Evolutionary conservation across 441 rosid genomes (phyloP).

Genomic region (Pelargonium myrrhifolium): DNA sequence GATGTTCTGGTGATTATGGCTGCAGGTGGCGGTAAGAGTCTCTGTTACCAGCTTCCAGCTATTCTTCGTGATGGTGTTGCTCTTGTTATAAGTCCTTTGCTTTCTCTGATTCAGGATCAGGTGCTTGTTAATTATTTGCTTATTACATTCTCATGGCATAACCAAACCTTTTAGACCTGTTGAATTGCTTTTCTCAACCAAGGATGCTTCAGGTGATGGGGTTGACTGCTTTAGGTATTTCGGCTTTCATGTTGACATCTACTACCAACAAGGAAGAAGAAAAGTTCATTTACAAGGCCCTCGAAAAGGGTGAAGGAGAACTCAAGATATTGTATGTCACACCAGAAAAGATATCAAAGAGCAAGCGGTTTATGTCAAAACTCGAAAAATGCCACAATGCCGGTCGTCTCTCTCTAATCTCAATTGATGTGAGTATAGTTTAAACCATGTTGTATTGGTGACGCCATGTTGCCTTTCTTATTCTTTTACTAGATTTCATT

Average conservation of each 20-base stretch:
- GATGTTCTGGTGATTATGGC: conserved; percentile 97
- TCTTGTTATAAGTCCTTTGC: conserved; percentile 77
- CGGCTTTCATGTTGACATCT: conserved; percentile 84
- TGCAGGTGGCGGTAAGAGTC: conserved; percentile 98
- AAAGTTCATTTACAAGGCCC: conserved; percentile 82
- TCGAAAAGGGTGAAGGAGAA: conserved; percentile 84
- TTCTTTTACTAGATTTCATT: not conserved
- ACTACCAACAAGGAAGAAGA: conserved; percentile 81
- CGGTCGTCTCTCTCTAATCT: conserved; percentile 71
- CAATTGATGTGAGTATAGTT: conserved; percentile 68
- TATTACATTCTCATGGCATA: not conserved
- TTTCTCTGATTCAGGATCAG: conserved; percentile 95
- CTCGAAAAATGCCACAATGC: conserved; percentile 83
- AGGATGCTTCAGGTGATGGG: conserved; percentile 69
- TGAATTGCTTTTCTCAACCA: conserved; percentile 7
- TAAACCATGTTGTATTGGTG: not conserved
- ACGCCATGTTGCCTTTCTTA: not conserved
- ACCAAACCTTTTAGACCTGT: not conserved
- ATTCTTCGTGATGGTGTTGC: conserved; percentile 64
- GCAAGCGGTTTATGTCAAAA: conserved; percentile 97
- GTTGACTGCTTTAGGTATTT: conserved; percentile 75
- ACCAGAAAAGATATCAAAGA: conserved; percentile 94
- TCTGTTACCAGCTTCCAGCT: conserved; percentile 95
- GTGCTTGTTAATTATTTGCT: conserved; percentile 26
- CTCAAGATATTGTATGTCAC: conserved; percentile 82